Evolutionary conservation across 768 basidiomycete species (phyloP).

Genomic region (Boletus rubropictus): DNA sequence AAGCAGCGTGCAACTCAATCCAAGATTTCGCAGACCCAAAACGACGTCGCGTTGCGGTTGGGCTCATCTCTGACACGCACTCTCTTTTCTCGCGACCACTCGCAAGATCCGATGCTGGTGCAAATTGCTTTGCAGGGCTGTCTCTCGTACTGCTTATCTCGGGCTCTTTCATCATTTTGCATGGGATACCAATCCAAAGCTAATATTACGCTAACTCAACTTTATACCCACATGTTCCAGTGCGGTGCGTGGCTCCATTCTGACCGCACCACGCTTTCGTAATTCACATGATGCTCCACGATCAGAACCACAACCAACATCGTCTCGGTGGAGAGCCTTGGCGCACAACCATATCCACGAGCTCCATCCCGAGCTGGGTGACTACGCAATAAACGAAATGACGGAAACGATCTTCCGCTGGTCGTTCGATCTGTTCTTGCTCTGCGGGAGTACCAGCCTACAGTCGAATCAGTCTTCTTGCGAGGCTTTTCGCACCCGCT

Average conservation of each 20-base stretch:
- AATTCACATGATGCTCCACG: slow-evolving; percentile 12
- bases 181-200: slow-evolving; percentile 68
- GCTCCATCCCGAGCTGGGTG: slow-evolving; percentile 59
- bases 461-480: slow-evolving; percentile 34
- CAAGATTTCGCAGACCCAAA: slow-evolving; percentile 46
- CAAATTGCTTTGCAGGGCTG: slow-evolving; percentile 73
- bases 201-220: slow-evolving; percentile 57
- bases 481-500: slow-evolving; percentile 42
- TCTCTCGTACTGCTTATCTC: slow-evolving; percentile 58
- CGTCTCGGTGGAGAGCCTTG: slow-evolving; percentile 71
- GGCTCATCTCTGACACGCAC: slow-evolving; percentile 57
- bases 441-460: slow-evolving; percentile 53
- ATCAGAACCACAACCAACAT: slow-evolving; percentile 69
- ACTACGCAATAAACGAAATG: slow-evolving; percentile 65
- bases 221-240: slow-evolving; percentile 54
- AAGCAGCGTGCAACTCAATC: slow-evolving; percentile 36
- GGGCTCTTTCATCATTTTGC: slow-evolving; percentile 66
- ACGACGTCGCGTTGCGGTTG: slow-evolving; percentile 58
- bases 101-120: slow-evolving; percentile 70
- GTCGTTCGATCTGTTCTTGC: slow-evolving; percentile 59
- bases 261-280: neutral
- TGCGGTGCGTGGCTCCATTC: slow-evolving; percentile 36
- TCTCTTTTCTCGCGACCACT: slow-evolving; percentile 58
- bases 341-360: slow-evolving; percentile 64
- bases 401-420: slow-evolving; percentile 70